phyloP scores from a whole-genome alignment of 768 basidiomycete species.

The Asterophora parasitica region DNA sequence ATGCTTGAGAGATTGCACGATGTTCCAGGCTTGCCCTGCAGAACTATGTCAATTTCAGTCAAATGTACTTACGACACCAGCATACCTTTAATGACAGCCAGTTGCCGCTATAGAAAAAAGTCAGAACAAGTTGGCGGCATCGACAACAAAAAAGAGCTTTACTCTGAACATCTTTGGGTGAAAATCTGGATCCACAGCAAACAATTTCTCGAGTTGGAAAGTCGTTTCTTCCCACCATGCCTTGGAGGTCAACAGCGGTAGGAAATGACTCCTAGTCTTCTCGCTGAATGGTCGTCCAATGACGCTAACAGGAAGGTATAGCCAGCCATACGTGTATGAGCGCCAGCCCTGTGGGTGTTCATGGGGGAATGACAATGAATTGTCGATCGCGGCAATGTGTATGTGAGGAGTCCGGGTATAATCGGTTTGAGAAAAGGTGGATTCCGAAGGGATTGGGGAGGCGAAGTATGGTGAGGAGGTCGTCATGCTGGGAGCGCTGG shows the following conservation, averaged over 20 bases:
- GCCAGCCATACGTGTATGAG: slow-evolving; percentile 84
- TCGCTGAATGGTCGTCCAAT: slow-evolving; percentile 85
- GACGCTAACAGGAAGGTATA: slow-evolving; percentile 79
- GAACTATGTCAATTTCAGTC: neutral
- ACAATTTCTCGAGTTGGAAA: slow-evolving; percentile 68
- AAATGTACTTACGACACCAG: neutral
- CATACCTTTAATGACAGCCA: slow-evolving; percentile 82
- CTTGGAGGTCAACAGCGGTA: slow-evolving; percentile 78
- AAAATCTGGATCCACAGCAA: slow-evolving; percentile 80
- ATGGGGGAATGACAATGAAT: slow-evolving; percentile 88
- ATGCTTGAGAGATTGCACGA: slow-evolving; percentile 79
- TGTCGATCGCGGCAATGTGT: slow-evolving; percentile 91
- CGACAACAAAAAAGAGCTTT: slow-evolving; percentile 19
- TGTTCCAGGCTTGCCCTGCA: slow-evolving; percentile 80
- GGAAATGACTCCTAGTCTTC: slow-evolving; percentile 74
- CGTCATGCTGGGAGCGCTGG: slow-evolving; percentile 31
- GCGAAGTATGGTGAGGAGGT: slow-evolving; percentile 37
- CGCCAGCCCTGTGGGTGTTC: slow-evolving; percentile 80
- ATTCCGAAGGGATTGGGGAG: slow-evolving; percentile 30
- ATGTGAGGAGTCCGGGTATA: slow-evolving; percentile 73
- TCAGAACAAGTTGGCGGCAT: neutral
- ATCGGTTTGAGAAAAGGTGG: slow-evolving; percentile 32
- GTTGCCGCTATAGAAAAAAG: slow-evolving; percentile 54
- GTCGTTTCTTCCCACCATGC: slow-evolving; percentile 90
- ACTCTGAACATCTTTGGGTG: slow-evolving; percentile 88